Percentiles rank a stretch among this genome's conserved stretches.
These are phyloP conservation scores for Pneumocystis jirovecii DNA, from an alignment of 1,139 yeast species.

Conservation along the genomic window DNA sequence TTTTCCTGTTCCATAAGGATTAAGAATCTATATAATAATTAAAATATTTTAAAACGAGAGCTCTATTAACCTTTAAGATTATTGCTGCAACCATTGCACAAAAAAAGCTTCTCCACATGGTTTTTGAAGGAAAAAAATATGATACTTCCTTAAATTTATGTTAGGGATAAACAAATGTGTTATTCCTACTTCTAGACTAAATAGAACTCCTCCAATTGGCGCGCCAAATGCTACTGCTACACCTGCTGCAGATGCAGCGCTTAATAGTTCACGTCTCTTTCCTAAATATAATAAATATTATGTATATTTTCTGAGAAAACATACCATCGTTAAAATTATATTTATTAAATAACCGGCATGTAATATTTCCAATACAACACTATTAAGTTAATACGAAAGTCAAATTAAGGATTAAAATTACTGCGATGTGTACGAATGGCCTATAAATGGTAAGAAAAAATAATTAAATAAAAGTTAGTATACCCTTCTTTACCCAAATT, in stretches of 20 bases:
- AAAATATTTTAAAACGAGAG: background rate
- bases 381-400: background rate
- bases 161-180: background rate
- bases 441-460: background rate
- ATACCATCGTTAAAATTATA: slow-evolving; percentile 36
- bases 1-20: slow-evolving; percentile 52
- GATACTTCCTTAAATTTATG: slow-evolving; percentile 33
- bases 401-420: background rate
- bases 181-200: slow-evolving; percentile 33
- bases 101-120: slow-evolving; percentile 43
- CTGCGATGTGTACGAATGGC: slow-evolving; percentile 54
- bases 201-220: slow-evolving; percentile 54
- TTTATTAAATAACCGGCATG: slow-evolving; percentile 37
- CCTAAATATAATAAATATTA: background rate
- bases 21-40: slow-evolving; percentile 24
- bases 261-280: slow-evolving; percentile 41
- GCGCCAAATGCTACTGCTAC: slow-evolving; percentile 59
- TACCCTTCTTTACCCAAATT: slow-evolving; percentile 48
- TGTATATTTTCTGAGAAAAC: background rate
- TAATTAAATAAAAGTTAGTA: slow-evolving; percentile 17
- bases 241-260: slow-evolving; percentile 56
- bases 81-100: slow-evolving; percentile 47
- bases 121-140: slow-evolving; percentile 43
- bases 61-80: slow-evolving; percentile 28
- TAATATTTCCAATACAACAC: slow-evolving; percentile 48